Evolutionary conservation across 352 stramenopile genomes (phyloP).

Genomic region (Globisporangium sylvaticum): DNA sequence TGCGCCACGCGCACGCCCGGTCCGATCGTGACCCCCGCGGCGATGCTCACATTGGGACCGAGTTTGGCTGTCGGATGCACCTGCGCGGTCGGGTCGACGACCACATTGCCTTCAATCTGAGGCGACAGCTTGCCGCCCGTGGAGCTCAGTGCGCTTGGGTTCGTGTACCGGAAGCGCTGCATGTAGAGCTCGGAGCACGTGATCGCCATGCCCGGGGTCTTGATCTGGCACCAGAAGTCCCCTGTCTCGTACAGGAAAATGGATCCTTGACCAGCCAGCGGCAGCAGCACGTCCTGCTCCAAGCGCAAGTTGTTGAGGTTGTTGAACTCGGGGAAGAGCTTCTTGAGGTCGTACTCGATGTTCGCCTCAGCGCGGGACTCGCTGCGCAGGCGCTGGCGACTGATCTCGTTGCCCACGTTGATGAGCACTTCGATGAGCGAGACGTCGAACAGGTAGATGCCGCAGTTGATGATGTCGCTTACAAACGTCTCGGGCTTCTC

Average conservation of each 20-base stretch:
- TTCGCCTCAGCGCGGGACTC: conserved; percentile 72
- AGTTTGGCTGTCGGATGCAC: conserved; percentile 85
- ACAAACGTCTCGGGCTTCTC: conserved; percentile 89
- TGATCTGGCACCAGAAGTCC: conserved; percentile 90
- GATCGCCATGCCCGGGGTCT: conserved; percentile 86
- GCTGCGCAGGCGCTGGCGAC: conserved; percentile 67
- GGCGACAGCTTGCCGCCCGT: conserved; percentile 81
- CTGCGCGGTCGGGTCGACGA: conserved; percentile 71
- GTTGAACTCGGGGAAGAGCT: conserved; percentile 85
- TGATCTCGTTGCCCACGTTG: conserved; percentile 74
- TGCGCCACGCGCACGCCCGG: conserved; percentile 77
- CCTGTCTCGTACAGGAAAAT: conserved; percentile 81
- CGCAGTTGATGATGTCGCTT: conserved; percentile 90
- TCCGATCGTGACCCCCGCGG: conserved; percentile 79
- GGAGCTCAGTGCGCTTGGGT: conserved; percentile 72
- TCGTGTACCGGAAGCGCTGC: conserved; percentile 88
- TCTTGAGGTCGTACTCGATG: conserved; percentile 75
- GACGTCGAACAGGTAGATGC: conserved; percentile 86
- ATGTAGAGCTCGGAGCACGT: conserved; percentile 90
- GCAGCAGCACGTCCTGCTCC: conserved; percentile 84
- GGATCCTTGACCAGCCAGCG: conserved; percentile 64
- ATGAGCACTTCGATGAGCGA: conserved; percentile 78
- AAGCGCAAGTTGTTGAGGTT: conserved; percentile 82
- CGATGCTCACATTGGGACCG: conserved; percentile 84
- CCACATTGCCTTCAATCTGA: conserved; percentile 86